Evolutionary conservation across 805 yeast species (phyloP), one percentile per base, ranked within the genome.

Genomic region (Starmerella khaoyaiensis): DNA sequence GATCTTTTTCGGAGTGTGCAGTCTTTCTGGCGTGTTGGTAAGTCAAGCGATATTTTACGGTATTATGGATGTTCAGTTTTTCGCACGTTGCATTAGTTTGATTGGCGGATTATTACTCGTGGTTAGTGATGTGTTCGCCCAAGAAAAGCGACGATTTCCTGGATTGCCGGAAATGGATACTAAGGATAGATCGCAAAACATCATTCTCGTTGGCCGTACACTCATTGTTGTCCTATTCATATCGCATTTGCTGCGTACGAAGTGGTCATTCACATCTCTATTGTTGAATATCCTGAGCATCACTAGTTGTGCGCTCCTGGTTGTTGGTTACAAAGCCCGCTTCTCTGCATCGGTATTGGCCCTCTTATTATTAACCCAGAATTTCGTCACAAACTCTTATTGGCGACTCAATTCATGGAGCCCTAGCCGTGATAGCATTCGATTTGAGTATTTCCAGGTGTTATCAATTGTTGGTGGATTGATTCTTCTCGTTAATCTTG

Each of bases 401-500:
- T 87, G 98, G 98, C 64, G 72, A 37, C 71, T 76, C 65, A 70
- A 72, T 35, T 56, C 70, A 35, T 70, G 68, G 44, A 82, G 79
- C 51, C 73, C 87, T 23, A 72, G 76, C 60, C 75, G 95, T 54
- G 98, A 87, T 61, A 80, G 74, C 60, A 63, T 83, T 58, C 80
- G 80, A 60, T 90, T 86, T 59, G 97, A 86, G 61, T 81, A 80
- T 59, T 87, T 79, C 70, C 98, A 90, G 64, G 83, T 94, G 27
- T 67, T 87, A 56, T 79, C 93, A 40, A 87, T 87, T 56, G 86
- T 87, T 35, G 98, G 98, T 40, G 98, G 97, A 1, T 71, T 87
- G 45, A 63, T 87, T 44, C 65, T 90, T 48, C 81, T 90, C 44
- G 94, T 82, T 42, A 83, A 80, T 62, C 82, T 94, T 3, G 98